phyloP scores from a whole-genome alignment of 805 yeast genomes.

The Teunomyces panamensis region DNA sequence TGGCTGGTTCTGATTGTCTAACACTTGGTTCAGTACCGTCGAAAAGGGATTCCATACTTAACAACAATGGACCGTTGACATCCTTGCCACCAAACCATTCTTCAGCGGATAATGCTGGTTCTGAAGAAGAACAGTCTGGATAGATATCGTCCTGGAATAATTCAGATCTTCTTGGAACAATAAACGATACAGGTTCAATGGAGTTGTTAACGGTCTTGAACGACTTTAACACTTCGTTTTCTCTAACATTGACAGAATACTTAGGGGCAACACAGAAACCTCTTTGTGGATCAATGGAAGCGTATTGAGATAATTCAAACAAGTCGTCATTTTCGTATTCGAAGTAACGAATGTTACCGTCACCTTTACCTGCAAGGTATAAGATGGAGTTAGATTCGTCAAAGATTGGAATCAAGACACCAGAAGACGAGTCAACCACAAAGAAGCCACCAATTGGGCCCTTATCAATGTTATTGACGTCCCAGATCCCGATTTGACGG shows the following conservation, averaged over 20 bases:
- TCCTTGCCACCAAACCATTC: slow-evolving; percentile 81
- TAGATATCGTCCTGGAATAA: slow-evolving; percentile 89
- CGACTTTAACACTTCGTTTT: slow-evolving; percentile 78
- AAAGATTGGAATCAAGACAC: slow-evolving; percentile 87
- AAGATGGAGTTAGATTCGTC: slow-evolving; percentile 79
- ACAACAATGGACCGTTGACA: slow-evolving; percentile 77
- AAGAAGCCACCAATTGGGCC: slow-evolving; percentile 92
- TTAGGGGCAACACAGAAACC: slow-evolving; percentile 93
- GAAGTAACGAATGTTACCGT: slow-evolving; percentile 92
- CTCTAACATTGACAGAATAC: slow-evolving; percentile 69
- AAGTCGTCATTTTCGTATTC: slow-evolving; percentile 86
- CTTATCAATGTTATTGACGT: slow-evolving; percentile 61
- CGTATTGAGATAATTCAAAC: slow-evolving; percentile 81
- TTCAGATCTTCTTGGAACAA: slow-evolving; percentile 92
- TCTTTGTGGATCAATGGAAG: slow-evolving; percentile 90
- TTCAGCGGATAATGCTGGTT: slow-evolving; percentile 73
- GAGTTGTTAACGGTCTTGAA: slow-evolving; percentile 88
- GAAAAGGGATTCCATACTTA: slow-evolving; percentile 71
- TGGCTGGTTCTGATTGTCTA: slow-evolving; percentile 37
- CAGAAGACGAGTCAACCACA: slow-evolving; percentile 85
- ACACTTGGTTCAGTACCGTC: slow-evolving; percentile 67
- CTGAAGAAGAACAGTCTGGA: slow-evolving; percentile 82
- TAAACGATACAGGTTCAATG: slow-evolving; percentile 88
- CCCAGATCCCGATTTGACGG: slow-evolving; percentile 95
- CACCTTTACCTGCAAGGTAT: slow-evolving; percentile 95